Percentiles rank a stretch among this genome's conserved stretches.
Evolutionary conservation across 768 basidiomycete genomes (phyloP).

Genomic region (Termitomyces sp.): DNA sequence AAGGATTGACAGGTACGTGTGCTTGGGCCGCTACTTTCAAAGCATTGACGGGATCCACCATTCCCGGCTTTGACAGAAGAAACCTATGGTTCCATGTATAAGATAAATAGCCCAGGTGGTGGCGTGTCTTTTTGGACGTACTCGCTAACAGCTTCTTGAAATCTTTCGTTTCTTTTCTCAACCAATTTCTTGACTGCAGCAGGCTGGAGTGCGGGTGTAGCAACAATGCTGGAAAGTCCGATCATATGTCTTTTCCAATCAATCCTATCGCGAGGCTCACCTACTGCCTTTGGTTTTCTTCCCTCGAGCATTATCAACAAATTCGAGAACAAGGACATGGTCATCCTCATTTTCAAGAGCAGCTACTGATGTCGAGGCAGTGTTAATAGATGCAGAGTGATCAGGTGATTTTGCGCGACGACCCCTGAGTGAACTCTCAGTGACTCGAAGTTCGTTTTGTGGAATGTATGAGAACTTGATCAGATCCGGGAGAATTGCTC

Average conservation of each 20-base stretch:
- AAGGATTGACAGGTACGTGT: constrained; percentile 69
- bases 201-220: constrained; percentile 44
- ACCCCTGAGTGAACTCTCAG: constrained; percentile 29
- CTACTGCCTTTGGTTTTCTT: constrained; percentile 27
- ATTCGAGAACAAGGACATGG: constrained; percentile 46
- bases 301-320: constrained; percentile 32
- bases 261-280: constrained; percentile 13
- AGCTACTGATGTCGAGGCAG: constrained; percentile 24
- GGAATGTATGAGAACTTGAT: constrained; percentile 83
- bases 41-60: constrained; percentile 60
- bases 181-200: constrained; percentile 65
- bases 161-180: constrained; percentile 64
- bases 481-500: constrained; percentile 78
- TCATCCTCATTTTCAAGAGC: constrained; percentile 20
- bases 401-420: constrained; percentile 38
- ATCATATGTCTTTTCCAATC: background rate
- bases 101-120: background rate
- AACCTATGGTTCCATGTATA: constrained; percentile 39
- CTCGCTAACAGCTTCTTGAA: constrained; percentile 67
- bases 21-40: constrained; percentile 65
- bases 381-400: constrained; percentile 25
- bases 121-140: constrained; percentile 21
- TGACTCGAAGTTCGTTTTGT: constrained; percentile 53
- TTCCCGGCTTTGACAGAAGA: constrained; percentile 44
- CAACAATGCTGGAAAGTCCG: constrained; percentile 3